Percentiles rank a stretch among this genome's conserved stretches.
phyloP scores from a whole-genome alignment of 257 asterid genomes.

The Scutellaria barbata region DNA sequence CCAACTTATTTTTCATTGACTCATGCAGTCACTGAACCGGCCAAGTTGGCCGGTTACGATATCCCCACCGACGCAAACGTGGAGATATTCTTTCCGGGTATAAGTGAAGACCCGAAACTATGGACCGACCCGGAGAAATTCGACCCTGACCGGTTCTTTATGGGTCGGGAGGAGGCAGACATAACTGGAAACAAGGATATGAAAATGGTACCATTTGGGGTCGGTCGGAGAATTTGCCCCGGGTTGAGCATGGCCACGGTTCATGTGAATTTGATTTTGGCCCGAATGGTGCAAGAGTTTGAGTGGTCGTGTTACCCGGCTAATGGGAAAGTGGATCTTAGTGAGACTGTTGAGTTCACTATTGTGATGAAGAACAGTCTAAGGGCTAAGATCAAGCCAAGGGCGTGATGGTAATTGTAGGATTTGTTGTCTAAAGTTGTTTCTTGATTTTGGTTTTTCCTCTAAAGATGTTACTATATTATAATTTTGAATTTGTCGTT shows the following conservation, averaged over 20 bases:
- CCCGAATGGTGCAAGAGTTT: slow-evolving; percentile 91
- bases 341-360: slow-evolving; percentile 75
- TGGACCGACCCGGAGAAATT: slow-evolving; percentile 79
- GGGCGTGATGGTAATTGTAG: slow-evolving; percentile 40
- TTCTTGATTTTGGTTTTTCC: not conserved
- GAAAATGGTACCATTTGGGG: slow-evolving; percentile 88
- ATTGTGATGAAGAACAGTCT: slow-evolving; percentile 85
- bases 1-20: slow-evolving; percentile 77
- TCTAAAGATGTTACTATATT: not conserved
- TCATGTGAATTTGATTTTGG: slow-evolving; percentile 74
- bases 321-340: slow-evolving; percentile 65
- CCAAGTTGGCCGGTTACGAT: slow-evolving; percentile 75
- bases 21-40: slow-evolving; percentile 77
- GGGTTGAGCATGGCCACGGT: slow-evolving; percentile 82
- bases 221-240: slow-evolving; percentile 94
- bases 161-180: slow-evolving; percentile 74
- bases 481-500: not conserved
- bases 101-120: slow-evolving; percentile 72
- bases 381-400: slow-evolving; percentile 65
- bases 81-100: slow-evolving; percentile 64
- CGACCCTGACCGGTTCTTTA: slow-evolving; percentile 79
- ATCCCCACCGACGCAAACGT: slow-evolving; percentile 69
- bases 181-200: slow-evolving; percentile 75
- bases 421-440: not conserved
- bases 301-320: slow-evolving; percentile 80